Base-by-base conservation (phyloP, 768 basidiomycete species). In the Lentinula aciculospora region DNA sequence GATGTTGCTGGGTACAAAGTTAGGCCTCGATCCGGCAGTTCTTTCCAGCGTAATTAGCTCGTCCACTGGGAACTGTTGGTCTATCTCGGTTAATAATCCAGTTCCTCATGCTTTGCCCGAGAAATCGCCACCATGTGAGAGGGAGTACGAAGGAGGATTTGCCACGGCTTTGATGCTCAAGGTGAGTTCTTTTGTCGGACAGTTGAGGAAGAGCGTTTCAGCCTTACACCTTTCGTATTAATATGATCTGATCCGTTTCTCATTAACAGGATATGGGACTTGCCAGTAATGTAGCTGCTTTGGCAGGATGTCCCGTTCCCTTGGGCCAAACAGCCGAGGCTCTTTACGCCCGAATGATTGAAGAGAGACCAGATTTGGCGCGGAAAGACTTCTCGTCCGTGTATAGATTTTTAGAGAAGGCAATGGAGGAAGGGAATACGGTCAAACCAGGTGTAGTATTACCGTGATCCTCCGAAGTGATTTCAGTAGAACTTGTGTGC, bases 1-100 rank as follows among this genome's bases (percentile, higher is more conserved):
- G 3, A 95, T 96, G 93, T 71, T 94, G 4, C 77, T 95, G 9
- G 94, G 94, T 3, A 80, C 84, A 68, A 85, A 81, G 58, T 73
- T 95, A n/a, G 94, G 93, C 2, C 72, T 96, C 57, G 80, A 92
- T 46, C 82, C 92, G 17, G 76, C 78, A 8, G 75, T 94, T 29
- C 79, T 96, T 21, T 88, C 93, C 3, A 78, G 83, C 4, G 91
- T 95, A 3, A 85, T 96, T 61, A 94, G 94, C 67, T 93, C 80
- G 66, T 88, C 86, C 60, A 92, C 89, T 2, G 92, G 91, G 3
- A 76, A 78, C 17, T 94, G 91, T 66, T 93, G 92, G 91, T 79
- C 91, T 15, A 85, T 86, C 25, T 84, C 86, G 0, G 84, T 88
- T 36, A 96, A 95, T 74, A 95, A 95, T 65, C 93, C 93, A 4